Evolutionary conservation across 2,329 filamentous ascomycete genomes (phyloP).

Genomic region (Thielaviopsis populi): DNA sequence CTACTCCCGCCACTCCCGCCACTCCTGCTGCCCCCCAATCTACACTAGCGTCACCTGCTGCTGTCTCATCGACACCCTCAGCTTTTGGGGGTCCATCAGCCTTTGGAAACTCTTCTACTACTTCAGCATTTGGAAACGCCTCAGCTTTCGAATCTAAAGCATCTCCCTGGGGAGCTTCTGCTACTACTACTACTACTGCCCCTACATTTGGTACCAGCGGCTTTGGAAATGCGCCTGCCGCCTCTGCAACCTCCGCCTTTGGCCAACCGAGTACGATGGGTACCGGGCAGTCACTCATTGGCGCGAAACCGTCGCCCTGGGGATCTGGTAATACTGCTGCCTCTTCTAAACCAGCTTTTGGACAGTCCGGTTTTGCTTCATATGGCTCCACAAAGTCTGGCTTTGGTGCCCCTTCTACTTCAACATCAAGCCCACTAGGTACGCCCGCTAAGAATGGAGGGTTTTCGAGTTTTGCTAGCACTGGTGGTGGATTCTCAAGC

Average conservation of each 20-base stretch:
- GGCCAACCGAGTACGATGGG: slow-evolving; percentile 33
- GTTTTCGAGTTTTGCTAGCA: slow-evolving; percentile 38
- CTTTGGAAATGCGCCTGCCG: slow-evolving; percentile 27
- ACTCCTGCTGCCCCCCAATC: slow-evolving; percentile 19
- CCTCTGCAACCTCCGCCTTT: slow-evolving; percentile 32
- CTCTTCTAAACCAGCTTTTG: slow-evolving; percentile 24
- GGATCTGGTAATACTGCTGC: slow-evolving; percentile 18
- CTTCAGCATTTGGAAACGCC: slow-evolving; percentile 19
- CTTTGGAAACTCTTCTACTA: slow-evolving; percentile 9
- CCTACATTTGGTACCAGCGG: slow-evolving; percentile 31
- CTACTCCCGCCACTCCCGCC: slow-evolving; percentile 18
- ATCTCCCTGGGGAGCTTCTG: slow-evolving; percentile 30
- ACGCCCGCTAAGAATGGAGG: slow-evolving; percentile 28
- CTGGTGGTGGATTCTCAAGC: slow-evolving; percentile 40
- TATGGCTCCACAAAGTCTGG: slow-evolving; percentile 27
- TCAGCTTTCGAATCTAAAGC: slow-evolving; percentile 18
- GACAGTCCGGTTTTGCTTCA: slow-evolving; percentile 37
- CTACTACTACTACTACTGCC: slow-evolving; percentile 24
- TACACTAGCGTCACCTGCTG: slow-evolving; percentile 22
- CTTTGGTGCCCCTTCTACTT: slow-evolving; percentile 19
- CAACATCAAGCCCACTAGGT: slow-evolving; percentile 16
- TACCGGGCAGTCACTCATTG: not conserved
- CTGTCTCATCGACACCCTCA: slow-evolving; percentile 23
- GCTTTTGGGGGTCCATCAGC: slow-evolving; percentile 23
- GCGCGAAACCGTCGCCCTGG: slow-evolving; percentile 6